Base-by-base conservation (phyloP, 2,329 filamentous ascomycete genomes). In the Diplocarpon mali region DNA sequence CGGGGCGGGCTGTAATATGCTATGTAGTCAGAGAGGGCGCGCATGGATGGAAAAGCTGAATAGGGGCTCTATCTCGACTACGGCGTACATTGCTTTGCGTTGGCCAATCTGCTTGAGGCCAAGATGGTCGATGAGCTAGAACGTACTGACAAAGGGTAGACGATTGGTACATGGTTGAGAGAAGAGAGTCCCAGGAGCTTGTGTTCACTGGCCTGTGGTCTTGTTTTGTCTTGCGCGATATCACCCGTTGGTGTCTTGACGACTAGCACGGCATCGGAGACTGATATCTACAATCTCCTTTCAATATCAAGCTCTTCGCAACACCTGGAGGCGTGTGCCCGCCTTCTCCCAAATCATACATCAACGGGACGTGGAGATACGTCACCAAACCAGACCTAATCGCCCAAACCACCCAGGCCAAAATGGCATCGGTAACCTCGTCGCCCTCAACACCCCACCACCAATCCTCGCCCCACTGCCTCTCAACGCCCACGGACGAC, bases 401-500 rank as follows among this genome's bases (percentile, higher is more conserved):
- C 13, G 29, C 29, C 29, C 8, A 13, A 8, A 30, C 29, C 29
- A 30, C 13, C 41, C n/a, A n/a, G 35, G n/a, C 16, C 16, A 27
- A 31, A 14, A 43, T 45, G 39, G 28, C 44, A 13, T 24, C 38
- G 10, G 14, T 41, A 34, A 37, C 20, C 14, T 34, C 36, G 12
- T 30, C 31, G 13, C 17, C 15, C 17, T 16, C 42, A 15, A 41
- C 5, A 16, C 4, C 34, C 20, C 24, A 29, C 30, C 29, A 17
- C 14, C 17, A 43, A 28, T 30, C 34, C 37, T 35, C 34, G 27
- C n/a, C 39, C 17, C 14, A 16, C 47, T 24, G 20, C 39, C 37
- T 40, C 45, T 38, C 40, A 47, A 42, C 12, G 35, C 46, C 17
- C 41, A 24, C 42, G 11, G 50, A 56, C 15, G 48, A 53, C 15